Conservation (phyloP, 768 basidiomycete genomes). For the Mycena venus region DNA sequence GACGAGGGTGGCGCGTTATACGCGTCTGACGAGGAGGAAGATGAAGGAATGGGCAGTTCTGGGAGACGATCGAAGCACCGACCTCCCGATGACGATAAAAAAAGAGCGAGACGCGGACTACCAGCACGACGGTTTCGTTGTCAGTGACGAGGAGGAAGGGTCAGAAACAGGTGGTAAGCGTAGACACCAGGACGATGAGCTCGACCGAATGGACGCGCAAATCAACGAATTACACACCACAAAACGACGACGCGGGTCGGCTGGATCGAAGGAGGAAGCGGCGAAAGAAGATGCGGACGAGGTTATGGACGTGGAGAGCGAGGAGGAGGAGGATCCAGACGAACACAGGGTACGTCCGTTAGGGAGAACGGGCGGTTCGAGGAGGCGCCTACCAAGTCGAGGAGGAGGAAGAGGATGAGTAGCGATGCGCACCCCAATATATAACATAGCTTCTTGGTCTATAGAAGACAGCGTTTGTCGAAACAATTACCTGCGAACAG, state of each 20-base stretch:
- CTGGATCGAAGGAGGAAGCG: constrained; percentile 47
- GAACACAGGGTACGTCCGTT: constrained; percentile 75
- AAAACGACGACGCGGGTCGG: constrained; percentile 54
- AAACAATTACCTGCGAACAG: constrained; percentile 44
- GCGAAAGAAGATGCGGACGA: constrained; percentile 52
- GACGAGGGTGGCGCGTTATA: constrained; percentile 62
- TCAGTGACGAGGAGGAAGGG: constrained; percentile 76
- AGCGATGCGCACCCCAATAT: constrained; percentile 17
- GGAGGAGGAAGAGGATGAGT: constrained; percentile 57
- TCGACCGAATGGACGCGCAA: constrained; percentile 81
- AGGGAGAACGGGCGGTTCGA: constrained; percentile 60
- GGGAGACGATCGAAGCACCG: constrained; percentile 63
- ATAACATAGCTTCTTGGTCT: constrained; percentile 25
- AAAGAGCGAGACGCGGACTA: constrained; percentile 76
- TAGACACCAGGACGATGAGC: constrained; percentile 53
- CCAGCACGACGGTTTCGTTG: constrained; percentile 88
- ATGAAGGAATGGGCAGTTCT: constrained; percentile 50
- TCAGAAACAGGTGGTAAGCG: constrained; percentile 56
- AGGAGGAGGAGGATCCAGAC: constrained; percentile 75
- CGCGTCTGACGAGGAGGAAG: constrained; percentile 74
- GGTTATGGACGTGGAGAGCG: constrained; percentile 82
- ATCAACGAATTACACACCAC: constrained; percentile 69
- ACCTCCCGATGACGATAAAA: constrained; percentile 57
- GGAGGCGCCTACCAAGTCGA: constrained; percentile 77
- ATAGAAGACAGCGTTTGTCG: constrained; percentile 27